Evolutionary conservation across 805 yeast genomes (phyloP), one percentile per base, ranked within the genome.

Genomic region (Kuraishia capsulata): DNA sequence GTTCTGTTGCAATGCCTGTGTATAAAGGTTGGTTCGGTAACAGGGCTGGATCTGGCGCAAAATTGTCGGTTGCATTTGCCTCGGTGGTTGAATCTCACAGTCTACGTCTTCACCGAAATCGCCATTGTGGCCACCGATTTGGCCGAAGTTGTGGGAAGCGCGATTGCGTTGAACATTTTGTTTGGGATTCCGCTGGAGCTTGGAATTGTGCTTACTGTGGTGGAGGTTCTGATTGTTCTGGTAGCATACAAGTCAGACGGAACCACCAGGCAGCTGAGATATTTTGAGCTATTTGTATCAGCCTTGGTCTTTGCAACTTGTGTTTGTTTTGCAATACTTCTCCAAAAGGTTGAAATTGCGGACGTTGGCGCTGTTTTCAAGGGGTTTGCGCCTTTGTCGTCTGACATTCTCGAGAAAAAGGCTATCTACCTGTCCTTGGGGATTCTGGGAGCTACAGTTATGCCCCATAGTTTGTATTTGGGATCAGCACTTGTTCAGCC

Each of bases 121-220:
- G 95, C 96, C 2, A 88, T 88, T 44, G 80, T 88, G 26, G 95
- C 95, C 8, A 88, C 97, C 0, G 97, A 88, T 55, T 62, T 88
- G 49, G 96, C 96, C 1, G 97, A 88, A 57, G 96, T 88, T 9
- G 90, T 88, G 5, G 97, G 97, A 2, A 82, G 95, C 3, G 96
- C 96, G 9, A 84, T 88, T 35, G 77, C 95, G 0, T 65, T 88
- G 37, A 78, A 85, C 47, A 85, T 88, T 42, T 56, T 88, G 20
- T 79, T 88, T 49, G 67, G 71, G 2, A 74, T 88, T 9, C 95
- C 96, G 1, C 64, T 88, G 40, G 54, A 78, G 1, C 57, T 69
- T 30, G 97, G 97, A 39, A 94, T 88, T 3, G 44, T 82, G 5
- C 55, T 88, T 28, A 88, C 97, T 0, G 80, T 88, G 1, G 54